Evolutionary conservation across 1,139 yeast species (phyloP).

Genomic region (Geotrichum siamense): DNA sequence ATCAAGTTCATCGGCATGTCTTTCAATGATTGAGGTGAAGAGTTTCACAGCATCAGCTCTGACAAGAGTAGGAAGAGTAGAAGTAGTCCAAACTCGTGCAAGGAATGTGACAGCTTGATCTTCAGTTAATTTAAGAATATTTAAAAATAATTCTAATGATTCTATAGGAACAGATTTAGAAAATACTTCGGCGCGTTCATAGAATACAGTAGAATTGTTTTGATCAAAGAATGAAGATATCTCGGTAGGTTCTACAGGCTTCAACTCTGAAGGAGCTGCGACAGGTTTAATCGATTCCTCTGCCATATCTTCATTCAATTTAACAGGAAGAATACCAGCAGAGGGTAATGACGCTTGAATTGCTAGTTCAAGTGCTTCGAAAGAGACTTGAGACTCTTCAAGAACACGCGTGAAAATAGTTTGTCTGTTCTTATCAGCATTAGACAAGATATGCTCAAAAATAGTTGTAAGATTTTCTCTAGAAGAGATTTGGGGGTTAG

Average conservation of each 20-base stretch:
- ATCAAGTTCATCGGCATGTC: conserved; percentile 23
- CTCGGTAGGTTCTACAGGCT: conserved; percentile 5
- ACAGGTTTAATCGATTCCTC: conserved; percentile 4
- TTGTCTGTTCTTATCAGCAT: conserved; percentile 32
- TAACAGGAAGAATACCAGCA: conserved; percentile 4
- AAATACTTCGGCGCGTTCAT: conserved; percentile 39
- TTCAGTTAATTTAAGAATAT: conserved; percentile 10
- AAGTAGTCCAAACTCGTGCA: conserved; percentile 30
- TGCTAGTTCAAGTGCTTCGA: conserved; percentile 59
- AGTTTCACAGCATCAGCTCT: conserved; percentile 28
- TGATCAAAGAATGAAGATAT: conserved; percentile 38
- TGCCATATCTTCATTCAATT: conserved; percentile 4
- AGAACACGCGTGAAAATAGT: conserved; percentile 41
- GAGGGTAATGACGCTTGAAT: conserved; percentile 52
- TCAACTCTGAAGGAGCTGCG: conserved; percentile 10
- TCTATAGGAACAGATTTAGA: conserved; percentile 29
- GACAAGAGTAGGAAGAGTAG: conserved; percentile 28
- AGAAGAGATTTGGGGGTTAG: conserved; percentile 5
- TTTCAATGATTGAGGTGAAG: conserved; percentile 21
- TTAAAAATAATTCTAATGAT: conserved; percentile 7
- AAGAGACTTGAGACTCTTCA: conserved; percentile 36
- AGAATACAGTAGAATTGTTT: conserved; percentile 41
- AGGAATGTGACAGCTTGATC: conserved; percentile 28
- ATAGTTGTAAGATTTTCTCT: conserved; percentile 19
- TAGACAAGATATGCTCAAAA: conserved; percentile 34